Conservation (phyloP, 1,139 yeast genomes). For the Candida freyschussii region DNA sequence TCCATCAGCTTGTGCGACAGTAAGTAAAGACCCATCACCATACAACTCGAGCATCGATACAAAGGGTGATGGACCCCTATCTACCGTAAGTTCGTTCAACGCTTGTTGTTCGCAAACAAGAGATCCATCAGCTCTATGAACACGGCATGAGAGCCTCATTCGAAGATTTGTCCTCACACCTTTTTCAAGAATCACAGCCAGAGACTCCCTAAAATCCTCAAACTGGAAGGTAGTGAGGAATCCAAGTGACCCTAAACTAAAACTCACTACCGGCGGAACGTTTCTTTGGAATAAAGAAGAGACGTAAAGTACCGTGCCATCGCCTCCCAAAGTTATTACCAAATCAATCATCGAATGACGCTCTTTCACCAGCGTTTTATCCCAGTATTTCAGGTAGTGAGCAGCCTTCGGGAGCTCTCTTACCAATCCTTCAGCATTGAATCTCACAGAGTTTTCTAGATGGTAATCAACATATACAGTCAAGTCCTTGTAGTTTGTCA, state of each 20-base stretch:
- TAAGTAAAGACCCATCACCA: slow-evolving; percentile 74
- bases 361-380: slow-evolving; percentile 46
- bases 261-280: slow-evolving; percentile 86
- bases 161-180: slow-evolving; percentile 77
- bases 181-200: slow-evolving; percentile 52
- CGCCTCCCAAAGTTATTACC: slow-evolving; percentile 82
- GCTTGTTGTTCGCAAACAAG: slow-evolving; percentile 73
- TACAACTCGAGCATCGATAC: slow-evolving; percentile 78
- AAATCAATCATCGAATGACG: slow-evolving; percentile 64
- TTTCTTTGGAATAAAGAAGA: slow-evolving; percentile 73
- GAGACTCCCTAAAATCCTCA: slow-evolving; percentile 56
- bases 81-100: slow-evolving; percentile 77
- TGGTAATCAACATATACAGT: slow-evolving; percentile 68
- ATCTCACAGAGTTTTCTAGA: slow-evolving; percentile 55
- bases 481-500: slow-evolving; percentile 44
- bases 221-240: slow-evolving; percentile 75
- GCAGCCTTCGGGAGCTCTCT: slow-evolving; percentile 39
- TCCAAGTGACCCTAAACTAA: slow-evolving; percentile 77
- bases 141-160: slow-evolving; percentile 72
- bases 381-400: slow-evolving; percentile 60
- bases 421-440: slow-evolving; percentile 42
- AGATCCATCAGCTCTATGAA: slow-evolving; percentile 51
- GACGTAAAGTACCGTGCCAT: slow-evolving; percentile 81
- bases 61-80: slow-evolving; percentile 85
- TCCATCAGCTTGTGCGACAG: slow-evolving; percentile 91